These are phyloP conservation scores for Puccinia triticina DNA, from an alignment of 1,284 basidiomycete genomes.

Conservation along the genomic window DNA sequence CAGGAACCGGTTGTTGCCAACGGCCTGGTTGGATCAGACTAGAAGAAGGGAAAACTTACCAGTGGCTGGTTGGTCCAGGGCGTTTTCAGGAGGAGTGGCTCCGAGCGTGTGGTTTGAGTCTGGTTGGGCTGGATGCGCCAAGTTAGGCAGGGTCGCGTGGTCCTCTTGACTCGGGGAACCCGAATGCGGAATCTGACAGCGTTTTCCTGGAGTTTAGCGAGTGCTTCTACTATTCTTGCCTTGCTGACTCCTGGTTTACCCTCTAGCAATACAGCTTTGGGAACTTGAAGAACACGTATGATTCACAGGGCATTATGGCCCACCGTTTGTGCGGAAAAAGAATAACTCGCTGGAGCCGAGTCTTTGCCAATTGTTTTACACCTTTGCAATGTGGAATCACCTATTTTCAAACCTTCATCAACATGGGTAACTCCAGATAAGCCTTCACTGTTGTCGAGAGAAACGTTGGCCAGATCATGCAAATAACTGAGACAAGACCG, in stretches of 20 bases:
- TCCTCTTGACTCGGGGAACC: too few species aligned
- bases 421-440: not conserved
- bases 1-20: too few species aligned
- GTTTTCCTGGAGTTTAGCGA: constrained; percentile 76
- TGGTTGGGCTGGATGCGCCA: too few species aligned
- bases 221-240: constrained; percentile 86
- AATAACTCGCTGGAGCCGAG: constrained; percentile 65
- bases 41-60: too few species aligned
- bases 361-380: not conserved
- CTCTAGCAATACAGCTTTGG: constrained; percentile 90
- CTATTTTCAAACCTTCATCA: constrained; percentile 17
- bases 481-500: constrained; percentile 26
- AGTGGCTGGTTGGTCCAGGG: too few species aligned
- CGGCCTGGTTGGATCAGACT: too few species aligned
- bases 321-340: constrained; percentile 84
- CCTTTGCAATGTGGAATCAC: constrained; percentile 10
- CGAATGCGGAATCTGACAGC: not conserved
- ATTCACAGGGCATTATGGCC: constrained; percentile 86
- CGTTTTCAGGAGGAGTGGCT: too few species aligned
- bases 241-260: constrained; percentile 99
- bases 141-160: too few species aligned
- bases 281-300: constrained; percentile 82
- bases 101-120: too few species aligned
- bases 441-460: not conserved
- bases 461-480: constrained; percentile 27